Conservation (phyloP, 1,284 basidiomycete genomes). For the Mrakiaceae sp. region DNA sequence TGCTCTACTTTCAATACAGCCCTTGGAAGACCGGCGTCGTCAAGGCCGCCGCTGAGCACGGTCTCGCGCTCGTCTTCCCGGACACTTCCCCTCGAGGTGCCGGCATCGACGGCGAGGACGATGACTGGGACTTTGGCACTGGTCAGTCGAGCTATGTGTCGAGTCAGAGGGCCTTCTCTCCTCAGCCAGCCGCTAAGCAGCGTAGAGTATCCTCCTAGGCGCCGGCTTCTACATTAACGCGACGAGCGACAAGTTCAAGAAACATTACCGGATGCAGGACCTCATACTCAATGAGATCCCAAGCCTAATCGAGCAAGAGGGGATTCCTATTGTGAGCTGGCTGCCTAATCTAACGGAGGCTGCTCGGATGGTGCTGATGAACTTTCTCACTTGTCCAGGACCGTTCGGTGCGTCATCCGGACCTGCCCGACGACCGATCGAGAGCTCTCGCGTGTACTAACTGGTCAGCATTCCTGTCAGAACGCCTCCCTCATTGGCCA, state of each 20-base stretch:
- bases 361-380: too few species aligned
- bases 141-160: conserved; percentile 30
- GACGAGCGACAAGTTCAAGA: conserved; percentile 62
- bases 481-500: too few species aligned
- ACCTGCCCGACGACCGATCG: too few species aligned
- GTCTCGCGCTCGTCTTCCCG: conserved; percentile 86
- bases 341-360: too few species aligned
- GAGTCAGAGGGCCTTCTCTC: conserved; percentile 20
- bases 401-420: too few species aligned
- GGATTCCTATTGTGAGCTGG: conserved; percentile 42
- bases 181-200: neutral
- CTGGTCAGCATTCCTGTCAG: too few species aligned
- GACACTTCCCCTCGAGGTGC: conserved; percentile 94
- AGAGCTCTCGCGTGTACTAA: too few species aligned
- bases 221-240: conserved; percentile 93
- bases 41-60: conserved; percentile 62
- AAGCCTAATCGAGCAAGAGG: conserved; percentile 54
- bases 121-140: conserved; percentile 86
- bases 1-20: conserved; percentile 33
- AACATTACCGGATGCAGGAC: conserved; percentile 84
- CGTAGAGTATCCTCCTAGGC: conserved; percentile 36
- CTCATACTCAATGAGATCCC: conserved; percentile 75
- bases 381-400: too few species aligned
- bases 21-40: conserved; percentile 83
- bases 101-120: conserved; percentile 73